phyloP scores from a whole-genome alignment of 2,329 filamentous ascomycete species.

The Beauveria sp. region DNA sequence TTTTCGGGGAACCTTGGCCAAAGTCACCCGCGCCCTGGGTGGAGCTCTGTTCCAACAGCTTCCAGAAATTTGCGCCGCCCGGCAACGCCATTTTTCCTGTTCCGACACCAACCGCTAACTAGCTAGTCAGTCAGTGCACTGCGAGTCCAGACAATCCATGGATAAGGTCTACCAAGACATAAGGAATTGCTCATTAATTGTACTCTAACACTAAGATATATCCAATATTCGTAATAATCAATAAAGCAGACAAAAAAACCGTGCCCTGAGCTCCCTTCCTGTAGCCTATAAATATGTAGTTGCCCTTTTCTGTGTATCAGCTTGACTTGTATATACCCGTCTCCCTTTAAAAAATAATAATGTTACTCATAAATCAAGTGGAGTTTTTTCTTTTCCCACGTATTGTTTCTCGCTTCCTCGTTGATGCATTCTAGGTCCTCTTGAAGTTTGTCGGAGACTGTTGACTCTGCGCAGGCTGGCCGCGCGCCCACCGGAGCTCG shows the following conservation, averaged over 20 bases:
- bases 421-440: not conserved
- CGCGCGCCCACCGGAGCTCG: not conserved
- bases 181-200: not conserved
- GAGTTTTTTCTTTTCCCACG: not conserved
- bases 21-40: not conserved
- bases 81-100: constrained; percentile 12
- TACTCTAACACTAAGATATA: constrained; percentile 6
- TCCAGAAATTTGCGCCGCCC: constrained; percentile 14
- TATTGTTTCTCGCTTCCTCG: constrained; percentile 1
- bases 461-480: not conserved
- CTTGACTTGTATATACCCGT: not conserved
- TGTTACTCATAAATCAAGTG: not conserved
- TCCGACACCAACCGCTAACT: constrained; percentile 1
- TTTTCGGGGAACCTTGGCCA: not conserved
- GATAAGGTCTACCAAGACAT: not conserved
- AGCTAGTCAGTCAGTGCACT: not conserved
- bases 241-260: not conserved
- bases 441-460: not conserved
- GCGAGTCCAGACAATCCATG: not conserved
- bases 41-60: constrained; percentile 15
- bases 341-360: not conserved
- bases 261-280: constrained; percentile 7
- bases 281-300: constrained; percentile 5
- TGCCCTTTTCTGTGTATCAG: not conserved
- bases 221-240: constrained; percentile 7